These are phyloP conservation scores for Heliocybe sulcata DNA, from an alignment of 1,284 basidiomycete genomes.

Conservation along the genomic window DNA sequence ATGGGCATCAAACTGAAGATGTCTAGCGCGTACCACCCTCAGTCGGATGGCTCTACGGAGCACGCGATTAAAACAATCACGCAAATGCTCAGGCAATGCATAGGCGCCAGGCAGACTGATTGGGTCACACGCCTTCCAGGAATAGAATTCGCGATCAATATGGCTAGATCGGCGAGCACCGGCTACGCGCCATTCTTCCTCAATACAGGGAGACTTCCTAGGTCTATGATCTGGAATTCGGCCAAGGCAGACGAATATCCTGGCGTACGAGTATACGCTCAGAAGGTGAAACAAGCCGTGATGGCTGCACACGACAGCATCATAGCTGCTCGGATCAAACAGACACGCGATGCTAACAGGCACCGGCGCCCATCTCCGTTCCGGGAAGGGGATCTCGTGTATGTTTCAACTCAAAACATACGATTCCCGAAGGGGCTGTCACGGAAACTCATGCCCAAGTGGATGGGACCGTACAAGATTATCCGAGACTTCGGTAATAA, in stretches of 20 bases:
- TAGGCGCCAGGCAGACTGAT: slow-evolving; percentile 31
- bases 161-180: slow-evolving; percentile 23
- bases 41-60: slow-evolving; percentile 21
- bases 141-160: slow-evolving; percentile 21
- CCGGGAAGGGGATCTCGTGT: slow-evolving; percentile 19
- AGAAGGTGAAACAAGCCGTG: slow-evolving; percentile 15
- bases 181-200: slow-evolving; percentile 28
- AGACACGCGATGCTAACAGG: slow-evolving; percentile 19
- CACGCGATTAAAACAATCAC: slow-evolving; percentile 17
- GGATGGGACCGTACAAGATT: slow-evolving; percentile 23
- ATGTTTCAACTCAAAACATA: slow-evolving; percentile 28
- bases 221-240: slow-evolving; percentile 20
- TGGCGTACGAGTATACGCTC: slow-evolving; percentile 18
- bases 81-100: slow-evolving; percentile 27
- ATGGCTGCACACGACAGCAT: slow-evolving; percentile 22
- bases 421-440: slow-evolving; percentile 19
- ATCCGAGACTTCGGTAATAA: slow-evolving; percentile 17
- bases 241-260: slow-evolving; percentile 9
- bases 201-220: slow-evolving; percentile 25
- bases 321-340: slow-evolving; percentile 19
- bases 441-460: slow-evolving; percentile 27
- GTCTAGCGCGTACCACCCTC: slow-evolving; percentile 36
- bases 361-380: slow-evolving; percentile 13
- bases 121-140: slow-evolving; percentile 29
- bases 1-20: slow-evolving; percentile 27